Evolutionary conservation across 2,329 filamentous ascomycete species (phyloP).

Genomic region (Myriosclerotinia curreyana): DNA sequence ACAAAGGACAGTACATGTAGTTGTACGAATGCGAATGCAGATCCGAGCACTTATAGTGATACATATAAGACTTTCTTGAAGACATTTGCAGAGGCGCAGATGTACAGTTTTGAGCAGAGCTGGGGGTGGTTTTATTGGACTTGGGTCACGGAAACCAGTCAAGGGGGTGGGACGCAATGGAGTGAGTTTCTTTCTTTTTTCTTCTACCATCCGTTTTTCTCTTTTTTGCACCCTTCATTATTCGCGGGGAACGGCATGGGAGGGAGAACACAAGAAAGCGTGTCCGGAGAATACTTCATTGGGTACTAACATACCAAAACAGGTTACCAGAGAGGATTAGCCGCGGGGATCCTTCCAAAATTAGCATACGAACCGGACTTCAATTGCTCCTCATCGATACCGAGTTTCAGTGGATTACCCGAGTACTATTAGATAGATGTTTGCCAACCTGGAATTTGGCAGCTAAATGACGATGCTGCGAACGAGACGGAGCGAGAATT

Average conservation of each 20-base stretch:
- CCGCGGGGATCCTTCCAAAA: slow-evolving; percentile 68
- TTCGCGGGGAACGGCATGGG: too few relatives aligned
- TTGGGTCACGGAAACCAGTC: slow-evolving; percentile 81
- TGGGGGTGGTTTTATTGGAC: slow-evolving; percentile 99
- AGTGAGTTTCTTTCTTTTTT: slow-evolving; percentile 45
- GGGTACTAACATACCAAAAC: neutral
- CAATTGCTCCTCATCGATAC: slow-evolving; percentile 57
- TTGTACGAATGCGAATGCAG: slow-evolving; percentile 74
- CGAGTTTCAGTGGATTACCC: slow-evolving; percentile 51
- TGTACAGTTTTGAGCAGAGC: slow-evolving; percentile 86
- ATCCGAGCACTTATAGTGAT: slow-evolving; percentile 62
- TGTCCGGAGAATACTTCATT: too few relatives aligned
- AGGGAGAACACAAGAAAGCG: neutral
- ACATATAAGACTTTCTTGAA: slow-evolving; percentile 81
- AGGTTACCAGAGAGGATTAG: slow-evolving; percentile 21
- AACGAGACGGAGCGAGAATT: too few relatives aligned
- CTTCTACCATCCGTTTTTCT: slow-evolving; percentile 39
- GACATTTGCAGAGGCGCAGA: slow-evolving; percentile 93
- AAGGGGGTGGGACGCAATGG: slow-evolving; percentile 63
- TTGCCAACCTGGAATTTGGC: neutral
- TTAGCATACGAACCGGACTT: slow-evolving; percentile 71
- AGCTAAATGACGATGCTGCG: neutral
- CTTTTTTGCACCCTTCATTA: slow-evolving; percentile 60
- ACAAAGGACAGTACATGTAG: slow-evolving; percentile 63
- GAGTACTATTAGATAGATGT: slow-evolving; percentile 51